phyloP scores from a whole-genome alignment of 371 early-diverging fungal species.

The Rhizopus arrhizus region DNA sequence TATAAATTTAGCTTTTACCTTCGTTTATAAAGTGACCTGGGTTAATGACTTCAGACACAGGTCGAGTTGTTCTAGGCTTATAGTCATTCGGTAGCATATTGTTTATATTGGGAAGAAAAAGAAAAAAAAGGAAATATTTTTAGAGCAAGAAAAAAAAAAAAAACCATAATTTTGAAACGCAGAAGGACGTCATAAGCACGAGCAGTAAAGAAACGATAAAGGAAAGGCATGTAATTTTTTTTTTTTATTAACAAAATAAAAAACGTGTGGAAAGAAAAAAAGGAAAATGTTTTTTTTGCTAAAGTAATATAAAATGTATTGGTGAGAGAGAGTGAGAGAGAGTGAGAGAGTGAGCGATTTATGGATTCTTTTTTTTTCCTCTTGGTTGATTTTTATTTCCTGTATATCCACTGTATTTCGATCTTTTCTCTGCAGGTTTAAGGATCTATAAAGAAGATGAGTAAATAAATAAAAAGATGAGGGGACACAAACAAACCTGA shows the following conservation, averaged over 20 bases:
- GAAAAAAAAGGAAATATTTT: background rate
- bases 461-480: background rate
- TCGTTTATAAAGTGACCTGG: constrained; percentile 23
- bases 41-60: constrained; percentile 33
- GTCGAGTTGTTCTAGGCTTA: constrained; percentile 27
- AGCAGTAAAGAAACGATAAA: background rate
- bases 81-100: constrained; percentile 28
- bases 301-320: background rate
- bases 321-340: background rate
- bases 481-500: constrained; percentile 43
- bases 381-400: constrained; percentile 17
- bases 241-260: no score
- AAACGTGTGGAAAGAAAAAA: background rate
- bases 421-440: constrained; percentile 40
- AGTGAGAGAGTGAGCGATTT: background rate
- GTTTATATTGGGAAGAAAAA: background rate
- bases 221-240: background rate
- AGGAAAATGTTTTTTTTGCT: background rate
- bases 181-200: background rate
- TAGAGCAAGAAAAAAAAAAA: background rate
- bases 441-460: constrained; percentile 27
- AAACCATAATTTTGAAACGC: background rate
- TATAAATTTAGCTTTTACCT: constrained; percentile 13
- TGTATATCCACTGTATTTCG: constrained; percentile 24
- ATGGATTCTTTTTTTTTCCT: constrained; percentile 20